Conservation (phyloP, 352 stramenopile species). For the Saprolegnia diclina region DNA sequence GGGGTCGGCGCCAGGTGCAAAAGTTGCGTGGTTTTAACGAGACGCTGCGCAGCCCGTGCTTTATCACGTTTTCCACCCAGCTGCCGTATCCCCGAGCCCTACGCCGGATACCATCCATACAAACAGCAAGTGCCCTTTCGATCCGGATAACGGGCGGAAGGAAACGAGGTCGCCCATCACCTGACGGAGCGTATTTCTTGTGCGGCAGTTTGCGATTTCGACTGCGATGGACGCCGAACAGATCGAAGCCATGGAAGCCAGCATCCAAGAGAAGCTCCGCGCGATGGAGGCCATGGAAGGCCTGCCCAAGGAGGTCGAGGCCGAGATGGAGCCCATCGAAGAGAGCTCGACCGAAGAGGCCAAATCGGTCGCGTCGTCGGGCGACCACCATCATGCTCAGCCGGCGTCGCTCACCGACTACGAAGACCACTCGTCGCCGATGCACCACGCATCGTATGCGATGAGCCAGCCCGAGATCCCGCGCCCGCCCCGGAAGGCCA, state of each 20-base stretch:
- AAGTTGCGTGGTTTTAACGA: not conserved
- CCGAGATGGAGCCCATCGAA: not conserved
- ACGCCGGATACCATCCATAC: not conserved
- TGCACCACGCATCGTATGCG: too few relatives aligned
- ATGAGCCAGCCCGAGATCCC: not conserved
- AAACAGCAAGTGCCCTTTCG: not conserved
- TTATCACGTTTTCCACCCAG: not conserved
- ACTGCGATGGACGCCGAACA: not conserved
- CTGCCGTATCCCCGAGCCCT: not conserved
- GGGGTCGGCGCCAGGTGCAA: too few relatives aligned
- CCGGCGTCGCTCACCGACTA: too few relatives aligned
- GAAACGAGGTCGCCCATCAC: slow-evolving; percentile 1
- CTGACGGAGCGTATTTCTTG: not conserved
- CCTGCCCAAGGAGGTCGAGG: not conserved
- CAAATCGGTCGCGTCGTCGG: not conserved
- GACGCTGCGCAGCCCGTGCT: not conserved
- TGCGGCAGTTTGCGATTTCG: not conserved
- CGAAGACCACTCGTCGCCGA: too few relatives aligned
- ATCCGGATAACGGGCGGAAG: not conserved
- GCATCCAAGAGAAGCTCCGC: not conserved
- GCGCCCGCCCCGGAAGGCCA: not conserved
- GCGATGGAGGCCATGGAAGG: not conserved
- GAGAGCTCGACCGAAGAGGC: not conserved
- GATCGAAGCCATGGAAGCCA: not conserved
- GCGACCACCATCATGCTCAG: too few relatives aligned